Base-by-base conservation (phyloP, 1,139 yeast genomes). In the Saccharomycopsis phalli region DNA sequence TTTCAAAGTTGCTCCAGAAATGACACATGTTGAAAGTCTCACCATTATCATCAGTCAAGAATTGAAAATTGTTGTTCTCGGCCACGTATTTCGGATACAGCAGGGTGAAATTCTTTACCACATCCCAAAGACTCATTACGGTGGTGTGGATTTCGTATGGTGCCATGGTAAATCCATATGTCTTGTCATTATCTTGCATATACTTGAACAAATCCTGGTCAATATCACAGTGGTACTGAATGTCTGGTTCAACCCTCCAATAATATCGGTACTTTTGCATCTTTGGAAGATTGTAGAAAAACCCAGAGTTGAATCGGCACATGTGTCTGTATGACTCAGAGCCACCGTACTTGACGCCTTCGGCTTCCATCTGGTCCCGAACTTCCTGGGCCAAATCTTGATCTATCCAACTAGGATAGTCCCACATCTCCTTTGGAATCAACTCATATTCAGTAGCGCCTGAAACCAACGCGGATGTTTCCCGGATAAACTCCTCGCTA, bases 161-260 rank as follows among this genome's bases (percentile, higher is more conserved):
- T 28, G 76, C 68, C 38, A 73, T 63, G 2, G 76, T 63, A 53
- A 74, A 75, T 0, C 76, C 80, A 52, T 74, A 74, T 35, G 58
- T 60, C 53, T 67, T 68, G 30, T 62, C 54, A 41, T 69, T 60
- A 33, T 60, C 62, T 39, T 59, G 54, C 79, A 75, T 72, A 48
- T 51, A 62, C 47, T 64, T 58, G 57, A 74, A 74, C 31, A 71
- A 54, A 52, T 74, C 80, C 51, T 72, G 67, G 47, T 67, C 60
- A 39, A 75, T 59, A 54, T 75, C 79, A 56, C 81, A 75, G 49
- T 60, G 66, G 45, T 72, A 61, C 50, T 66, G 65, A 44, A 72
- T 70, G 28, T 69, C 76, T 1, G 81, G 81, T 53, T 75, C 81
- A 14, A 75, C 77, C 49, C 81, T 58, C 79, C 79, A 73, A 51